Evolutionary conservation across 208 protist species (phyloP).

Genomic region (Leishmania amazonensis): DNA sequence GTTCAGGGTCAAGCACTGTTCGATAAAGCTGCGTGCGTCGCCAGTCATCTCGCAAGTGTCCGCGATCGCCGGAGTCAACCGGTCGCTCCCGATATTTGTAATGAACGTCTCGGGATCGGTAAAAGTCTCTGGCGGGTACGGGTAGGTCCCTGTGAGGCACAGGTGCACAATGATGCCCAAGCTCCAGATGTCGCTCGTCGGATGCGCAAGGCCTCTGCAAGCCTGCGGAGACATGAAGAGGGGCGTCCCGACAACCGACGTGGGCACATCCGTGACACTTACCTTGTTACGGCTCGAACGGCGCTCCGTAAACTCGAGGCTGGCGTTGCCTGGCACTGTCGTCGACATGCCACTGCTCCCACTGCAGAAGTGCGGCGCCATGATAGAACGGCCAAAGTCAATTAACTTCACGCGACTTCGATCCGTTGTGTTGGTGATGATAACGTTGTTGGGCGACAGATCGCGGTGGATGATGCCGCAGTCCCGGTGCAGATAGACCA

Average conservation of each 20-base stretch:
- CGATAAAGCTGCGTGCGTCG: constrained; percentile 42
- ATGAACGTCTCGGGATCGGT: constrained; percentile 47
- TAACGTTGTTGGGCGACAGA: constrained; percentile 76
- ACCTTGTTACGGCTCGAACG: neutral
- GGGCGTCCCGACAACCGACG: constrained; percentile 60
- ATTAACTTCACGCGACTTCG: constrained; percentile 61
- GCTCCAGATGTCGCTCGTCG: constrained; percentile 80
- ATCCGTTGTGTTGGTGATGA: constrained; percentile 68
- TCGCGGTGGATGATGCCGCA: constrained; percentile 71
- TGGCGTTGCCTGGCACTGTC: neutral
- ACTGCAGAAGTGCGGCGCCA: neutral
- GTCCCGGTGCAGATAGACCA: constrained; percentile 68
- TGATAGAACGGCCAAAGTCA: constrained; percentile 73
- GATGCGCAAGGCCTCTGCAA: constrained; percentile 55
- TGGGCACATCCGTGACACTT: neutral
- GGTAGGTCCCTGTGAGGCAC: constrained; percentile 63
- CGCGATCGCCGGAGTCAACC: constrained; percentile 29
- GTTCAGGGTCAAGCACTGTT: constrained; percentile 40
- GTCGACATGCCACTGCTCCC: neutral
- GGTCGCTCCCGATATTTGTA: constrained; percentile 30
- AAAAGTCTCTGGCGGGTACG: constrained; percentile 49
- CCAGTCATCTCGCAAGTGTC: constrained; percentile 26
- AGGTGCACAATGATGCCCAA: constrained; percentile 74
- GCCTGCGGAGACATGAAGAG: constrained; percentile 86
- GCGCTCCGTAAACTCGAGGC: neutral